These are phyloP conservation scores for Lactarius evosmus DNA, from an alignment of 768 basidiomycete genomes.

Conservation along the genomic window DNA sequence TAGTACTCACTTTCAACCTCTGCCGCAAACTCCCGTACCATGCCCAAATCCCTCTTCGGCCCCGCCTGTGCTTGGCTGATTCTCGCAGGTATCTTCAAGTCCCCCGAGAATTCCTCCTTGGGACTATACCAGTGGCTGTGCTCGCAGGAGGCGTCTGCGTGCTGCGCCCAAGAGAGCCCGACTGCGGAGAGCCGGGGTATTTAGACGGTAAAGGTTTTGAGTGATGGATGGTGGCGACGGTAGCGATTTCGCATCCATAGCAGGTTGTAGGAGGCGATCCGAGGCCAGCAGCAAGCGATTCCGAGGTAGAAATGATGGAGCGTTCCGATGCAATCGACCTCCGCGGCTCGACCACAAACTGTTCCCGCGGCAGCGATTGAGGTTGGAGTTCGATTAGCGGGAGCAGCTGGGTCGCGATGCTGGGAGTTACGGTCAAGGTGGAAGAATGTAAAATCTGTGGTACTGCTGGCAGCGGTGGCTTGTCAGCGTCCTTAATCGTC, in stretches of 20 bases:
- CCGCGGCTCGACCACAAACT: constrained; percentile 22
- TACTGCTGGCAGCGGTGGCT: constrained; percentile 25
- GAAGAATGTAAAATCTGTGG: constrained; percentile 11
- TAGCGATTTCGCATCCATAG: constrained; percentile 13
- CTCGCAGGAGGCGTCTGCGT: constrained; percentile 36
- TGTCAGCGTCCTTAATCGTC: constrained; percentile 27
- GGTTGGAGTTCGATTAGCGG: constrained; percentile 56
- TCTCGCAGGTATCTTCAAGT: constrained; percentile 66
- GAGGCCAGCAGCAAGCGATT: constrained; percentile 18
- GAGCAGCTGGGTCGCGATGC: constrained; percentile 37
- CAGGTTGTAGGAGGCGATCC: constrained; percentile 27
- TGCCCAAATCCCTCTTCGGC: constrained; percentile 67
- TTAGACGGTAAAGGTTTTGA: constrained; percentile 24
- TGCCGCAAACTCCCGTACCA: constrained; percentile 83
- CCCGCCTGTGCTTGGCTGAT: constrained; percentile 79
- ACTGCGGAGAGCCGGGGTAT: constrained; percentile 37
- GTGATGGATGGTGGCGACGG: constrained; percentile 21
- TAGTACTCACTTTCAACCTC: constrained; percentile 72
- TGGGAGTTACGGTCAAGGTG: constrained; percentile 27
- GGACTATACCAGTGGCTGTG: constrained; percentile 33
- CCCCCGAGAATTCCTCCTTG: constrained; percentile 61
- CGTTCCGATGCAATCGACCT: constrained; percentile 24
- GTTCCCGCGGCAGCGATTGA: constrained; percentile 43
- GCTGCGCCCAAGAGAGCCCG: constrained; percentile 48
- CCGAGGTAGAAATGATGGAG: constrained; percentile 26